Base-by-base conservation (phyloP, 1,284 basidiomycete species). In the Neolentinus lepideus region DNA sequence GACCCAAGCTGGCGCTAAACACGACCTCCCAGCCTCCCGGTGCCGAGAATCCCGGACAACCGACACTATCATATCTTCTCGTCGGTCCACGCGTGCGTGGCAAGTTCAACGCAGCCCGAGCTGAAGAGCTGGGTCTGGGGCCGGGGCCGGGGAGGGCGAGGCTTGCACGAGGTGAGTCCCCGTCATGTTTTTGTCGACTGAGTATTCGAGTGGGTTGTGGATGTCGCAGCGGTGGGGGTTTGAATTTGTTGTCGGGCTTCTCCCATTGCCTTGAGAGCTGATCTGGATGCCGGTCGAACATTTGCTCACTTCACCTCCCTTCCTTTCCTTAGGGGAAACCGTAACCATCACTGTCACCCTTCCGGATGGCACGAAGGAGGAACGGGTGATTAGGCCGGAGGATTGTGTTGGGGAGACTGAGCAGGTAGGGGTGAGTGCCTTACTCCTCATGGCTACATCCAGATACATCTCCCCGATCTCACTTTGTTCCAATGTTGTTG, bases 51-150 rank as follows among this genome's bases (percentile, higher is more conserved):
- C 27, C 52, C n/a, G 21, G 21, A 35, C 51, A 48, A 29, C 68
- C 75, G 6, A 73, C 77, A 1, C 57, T 83, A n/a, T 78, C 78
- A 3, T 97, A 94, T 67, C 77, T 95, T 24, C 69, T 88, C 45
- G 77, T 91, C 51, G 92, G 92, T 0, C 90, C 93, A 0, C 76
- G 76, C 2, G 75, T 86, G 36, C 83, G 92, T 2, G 94, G 94
- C n/a, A 93, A 91, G 69, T 96, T 98, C 65, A 82, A 96, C 60
- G 83, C 71, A 0, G 70, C 71, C 56, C 85, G 82, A 60, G 92
- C 94, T 0, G 66, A 75, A 4, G 78, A 73, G 31, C 74, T 94
- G 0, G 86, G 88, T 9, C 74, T 98, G 2, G 77, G 80, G 1
- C 72, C 73, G 1, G 90, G 91, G 2, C 77, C 75, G 2, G 58